These are phyloP conservation scores for Wallacemonas rigidus DNA, from an alignment of 208 protist species.

Conservation along the genomic window DNA sequence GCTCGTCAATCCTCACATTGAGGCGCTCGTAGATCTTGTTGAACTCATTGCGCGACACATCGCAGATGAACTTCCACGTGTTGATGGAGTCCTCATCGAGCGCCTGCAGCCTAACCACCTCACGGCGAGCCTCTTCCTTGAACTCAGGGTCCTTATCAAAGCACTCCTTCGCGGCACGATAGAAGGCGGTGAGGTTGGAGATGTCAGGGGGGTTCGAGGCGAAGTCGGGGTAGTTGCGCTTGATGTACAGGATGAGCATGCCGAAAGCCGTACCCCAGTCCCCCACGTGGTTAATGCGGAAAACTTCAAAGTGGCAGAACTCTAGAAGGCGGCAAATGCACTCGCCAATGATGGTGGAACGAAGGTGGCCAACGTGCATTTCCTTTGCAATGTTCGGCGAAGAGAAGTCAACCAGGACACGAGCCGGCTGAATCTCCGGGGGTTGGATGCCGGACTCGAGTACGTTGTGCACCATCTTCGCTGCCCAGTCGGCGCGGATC, in stretches of 20 bases:
- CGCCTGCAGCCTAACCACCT: conserved; percentile 93
- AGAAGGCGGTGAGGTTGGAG: conserved; percentile 94
- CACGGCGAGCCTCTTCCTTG: conserved; percentile 86
- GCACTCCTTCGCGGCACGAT: conserved; percentile 93
- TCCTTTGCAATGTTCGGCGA: conserved; percentile 99
- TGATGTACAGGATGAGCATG: conserved; percentile 97
- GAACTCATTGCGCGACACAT: conserved; percentile 94
- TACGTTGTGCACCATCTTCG: conserved; percentile 51
- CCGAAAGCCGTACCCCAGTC: conserved; percentile 99
- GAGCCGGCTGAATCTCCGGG: conserved; percentile 57
- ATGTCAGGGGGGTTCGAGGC: conserved; percentile 89
- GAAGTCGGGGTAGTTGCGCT: conserved; percentile 93
- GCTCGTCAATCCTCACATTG: conserved; percentile 82
- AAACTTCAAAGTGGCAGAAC: conserved; percentile 93
- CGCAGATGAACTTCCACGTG: conserved; percentile 93
- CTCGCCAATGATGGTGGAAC: conserved; percentile 99
- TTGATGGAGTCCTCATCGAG: conserved; percentile 78
- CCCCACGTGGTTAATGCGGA: conserved; percentile 98
- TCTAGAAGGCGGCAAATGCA: conserved; percentile 92
- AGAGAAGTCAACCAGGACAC: conserved; percentile 97
- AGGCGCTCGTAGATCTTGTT: conserved; percentile 93
- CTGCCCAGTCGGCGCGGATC: conserved; percentile 68
- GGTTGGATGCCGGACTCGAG: conserved; percentile 69
- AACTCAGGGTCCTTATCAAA: conserved; percentile 95
- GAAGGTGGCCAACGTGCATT: conserved; percentile 98